Percentiles rank a stretch among this genome's conserved stretches.
Evolutionary conservation across 2,329 filamentous ascomycete species (phyloP).

Genomic region (Onygena corvina): DNA sequence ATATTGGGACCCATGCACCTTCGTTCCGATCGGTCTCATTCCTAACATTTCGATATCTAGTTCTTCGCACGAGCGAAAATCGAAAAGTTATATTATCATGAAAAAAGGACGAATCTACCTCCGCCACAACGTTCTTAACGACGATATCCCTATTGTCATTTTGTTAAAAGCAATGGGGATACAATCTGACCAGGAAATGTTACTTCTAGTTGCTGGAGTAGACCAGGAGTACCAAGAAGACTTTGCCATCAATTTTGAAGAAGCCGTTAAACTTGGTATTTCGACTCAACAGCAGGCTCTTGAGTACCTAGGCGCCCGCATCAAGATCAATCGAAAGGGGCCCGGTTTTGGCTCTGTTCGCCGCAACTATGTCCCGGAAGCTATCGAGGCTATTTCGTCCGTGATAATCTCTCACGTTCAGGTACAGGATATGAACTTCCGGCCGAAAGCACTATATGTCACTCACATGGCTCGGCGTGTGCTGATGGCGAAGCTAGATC

Average conservation of each 20-base stretch:
- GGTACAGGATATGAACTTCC: conserved; percentile 81
- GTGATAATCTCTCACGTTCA: conserved; percentile 92
- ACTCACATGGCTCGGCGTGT: conserved; percentile 96
- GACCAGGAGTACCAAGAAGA: conserved; percentile 87
- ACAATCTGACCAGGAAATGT: conserved; percentile 86
- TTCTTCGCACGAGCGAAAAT: conserved; percentile 95
- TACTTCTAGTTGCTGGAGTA: conserved; percentile 77
- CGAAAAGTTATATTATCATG: conserved; percentile 87
- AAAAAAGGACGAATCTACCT: conserved; percentile 88
- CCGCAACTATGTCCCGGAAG: conserved; percentile 79
- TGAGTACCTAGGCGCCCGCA: conserved; percentile 75
- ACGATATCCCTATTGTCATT: conserved; percentile 91
- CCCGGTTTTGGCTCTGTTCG: conserved; percentile 44
- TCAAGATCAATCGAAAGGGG: conserved; percentile 69
- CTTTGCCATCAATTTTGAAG: conserved; percentile 90
- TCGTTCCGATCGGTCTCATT: not conserved
- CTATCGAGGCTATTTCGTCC: conserved; percentile 80
- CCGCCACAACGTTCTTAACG: conserved; percentile 82
- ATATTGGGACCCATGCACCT: not conserved
- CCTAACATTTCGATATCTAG: conserved; percentile 35
- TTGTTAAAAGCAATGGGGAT: conserved; percentile 87
- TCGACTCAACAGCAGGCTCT: conserved; percentile 91
- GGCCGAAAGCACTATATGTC: conserved; percentile 92
- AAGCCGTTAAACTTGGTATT: conserved; percentile 69
- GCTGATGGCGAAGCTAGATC: conserved; percentile 82